These are phyloP conservation scores for Periconia sp. DNA, from an alignment of 2,329 filamentous ascomycete species.

Conservation along the genomic window DNA sequence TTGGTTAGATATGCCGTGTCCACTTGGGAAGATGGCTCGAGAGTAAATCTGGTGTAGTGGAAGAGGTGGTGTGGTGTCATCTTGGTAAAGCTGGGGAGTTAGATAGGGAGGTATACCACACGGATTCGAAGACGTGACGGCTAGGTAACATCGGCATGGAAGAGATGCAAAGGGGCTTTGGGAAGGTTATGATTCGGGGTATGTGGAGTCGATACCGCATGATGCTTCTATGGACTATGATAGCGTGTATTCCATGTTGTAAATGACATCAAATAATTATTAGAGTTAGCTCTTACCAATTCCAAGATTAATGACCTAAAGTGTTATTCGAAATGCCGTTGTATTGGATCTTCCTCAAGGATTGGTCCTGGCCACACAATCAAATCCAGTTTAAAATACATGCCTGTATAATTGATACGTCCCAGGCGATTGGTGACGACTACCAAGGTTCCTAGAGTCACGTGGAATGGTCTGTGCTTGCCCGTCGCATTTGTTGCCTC, in stretches of 20 bases:
- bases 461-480: neutral
- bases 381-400: too few species aligned
- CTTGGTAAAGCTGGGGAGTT: neutral
- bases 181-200: neutral
- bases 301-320: too few species aligned
- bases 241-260: conserved; percentile 33
- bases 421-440: too few species aligned
- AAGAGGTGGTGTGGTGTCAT: neutral
- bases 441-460: neutral
- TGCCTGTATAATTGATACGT: too few species aligned
- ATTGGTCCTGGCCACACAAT: too few species aligned
- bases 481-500: neutral
- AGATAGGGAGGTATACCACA: conserved; percentile 6
- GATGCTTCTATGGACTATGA: conserved; percentile 35
- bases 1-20: neutral
- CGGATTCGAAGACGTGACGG: neutral
- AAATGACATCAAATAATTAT: conserved; percentile 19
- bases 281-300: neutral
- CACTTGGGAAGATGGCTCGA: neutral
- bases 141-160: neutral
- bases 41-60: neutral
- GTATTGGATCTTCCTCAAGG: too few species aligned
- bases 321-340: too few species aligned
- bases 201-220: conserved; percentile 13
- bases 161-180: neutral